These are phyloP conservation scores for Epichloe gansuensis DNA, from an alignment of 2,329 filamentous ascomycete species.

Conservation along the genomic window DNA sequence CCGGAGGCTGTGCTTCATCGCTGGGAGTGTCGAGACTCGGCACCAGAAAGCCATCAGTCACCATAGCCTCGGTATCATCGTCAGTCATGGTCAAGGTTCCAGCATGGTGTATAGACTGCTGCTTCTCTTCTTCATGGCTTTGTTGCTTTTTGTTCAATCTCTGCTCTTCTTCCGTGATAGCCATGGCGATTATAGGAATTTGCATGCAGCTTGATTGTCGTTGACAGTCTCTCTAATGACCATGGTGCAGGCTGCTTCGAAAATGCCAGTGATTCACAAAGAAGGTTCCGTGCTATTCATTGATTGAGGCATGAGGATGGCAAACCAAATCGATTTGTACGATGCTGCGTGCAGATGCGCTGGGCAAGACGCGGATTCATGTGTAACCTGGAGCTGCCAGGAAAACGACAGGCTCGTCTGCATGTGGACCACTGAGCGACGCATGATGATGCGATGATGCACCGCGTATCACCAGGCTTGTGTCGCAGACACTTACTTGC, in stretches of 20 bases:
- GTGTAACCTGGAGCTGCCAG: not conserved
- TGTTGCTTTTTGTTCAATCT: constrained; percentile 9
- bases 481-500: not conserved
- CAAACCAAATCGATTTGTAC: not conserved
- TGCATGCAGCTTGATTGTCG: not conserved
- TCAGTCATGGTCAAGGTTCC: not conserved
- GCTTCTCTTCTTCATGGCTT: not conserved
- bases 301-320: not conserved
- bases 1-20: constrained; percentile 33
- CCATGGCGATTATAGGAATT: constrained; percentile 11
- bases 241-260: too few species aligned
- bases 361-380: not conserved
- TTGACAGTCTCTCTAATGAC: not conserved
- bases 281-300: too few species aligned
- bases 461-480: not conserved
- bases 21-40: constrained; percentile 28
- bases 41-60: constrained; percentile 28
- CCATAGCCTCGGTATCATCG: constrained; percentile 18
- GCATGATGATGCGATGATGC: not conserved
- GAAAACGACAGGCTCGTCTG: not conserved
- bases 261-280: not conserved
- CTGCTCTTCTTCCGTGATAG: constrained; percentile 17
- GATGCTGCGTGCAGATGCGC: not conserved
- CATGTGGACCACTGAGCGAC: not conserved
- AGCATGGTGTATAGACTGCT: constrained; percentile 2